Conservation (phyloP, 2,329 filamentous ascomycete genomes). For the Fusarium caatingaense region DNA sequence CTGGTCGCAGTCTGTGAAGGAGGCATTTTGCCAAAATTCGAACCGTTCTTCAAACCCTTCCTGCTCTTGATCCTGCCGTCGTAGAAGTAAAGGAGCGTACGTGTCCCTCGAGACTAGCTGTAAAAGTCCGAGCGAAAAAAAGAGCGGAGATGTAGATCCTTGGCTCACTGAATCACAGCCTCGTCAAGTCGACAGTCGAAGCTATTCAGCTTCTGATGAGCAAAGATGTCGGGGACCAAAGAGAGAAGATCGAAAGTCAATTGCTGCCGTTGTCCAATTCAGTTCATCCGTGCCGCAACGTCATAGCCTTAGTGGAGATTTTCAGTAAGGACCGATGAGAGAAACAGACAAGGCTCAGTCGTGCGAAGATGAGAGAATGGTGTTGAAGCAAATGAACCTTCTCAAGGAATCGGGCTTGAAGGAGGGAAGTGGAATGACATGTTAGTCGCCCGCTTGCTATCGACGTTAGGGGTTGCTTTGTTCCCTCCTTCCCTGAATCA, state of each 20-base stretch:
- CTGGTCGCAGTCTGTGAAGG: slow-evolving; percentile 50
- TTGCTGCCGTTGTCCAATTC: slow-evolving; percentile 16
- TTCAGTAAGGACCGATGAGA: slow-evolving; percentile 27
- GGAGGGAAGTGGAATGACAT: slow-evolving; percentile 48
- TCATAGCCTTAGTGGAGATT: slow-evolving; percentile 41
- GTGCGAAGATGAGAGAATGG: slow-evolving; percentile 13
- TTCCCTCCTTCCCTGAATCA: slow-evolving; percentile 36
- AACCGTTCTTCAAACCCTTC: neutral
- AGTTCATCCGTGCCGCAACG: slow-evolving; percentile 44
- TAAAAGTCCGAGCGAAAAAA: slow-evolving; percentile 29
- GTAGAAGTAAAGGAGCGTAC: slow-evolving; percentile 35
- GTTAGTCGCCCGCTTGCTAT: slow-evolving; percentile 30
- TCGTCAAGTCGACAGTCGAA: neutral
- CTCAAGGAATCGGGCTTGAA: slow-evolving; percentile 39
- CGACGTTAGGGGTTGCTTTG: slow-evolving; percentile 39
- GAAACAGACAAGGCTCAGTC: slow-evolving; percentile 32
- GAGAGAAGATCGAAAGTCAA: slow-evolving; percentile 28
- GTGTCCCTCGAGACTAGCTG: slow-evolving; percentile 32
- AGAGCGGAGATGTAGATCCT: slow-evolving; percentile 27
- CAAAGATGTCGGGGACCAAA: slow-evolving; percentile 2
- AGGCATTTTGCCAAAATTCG: slow-evolving; percentile 49
- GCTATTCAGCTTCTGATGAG: neutral
- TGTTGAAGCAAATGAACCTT: slow-evolving; percentile 3
- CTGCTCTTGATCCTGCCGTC: slow-evolving; percentile 3
- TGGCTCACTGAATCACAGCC: neutral